Conservation (phyloP, 208 protist genomes). For the Angomonas deanei region DNA sequence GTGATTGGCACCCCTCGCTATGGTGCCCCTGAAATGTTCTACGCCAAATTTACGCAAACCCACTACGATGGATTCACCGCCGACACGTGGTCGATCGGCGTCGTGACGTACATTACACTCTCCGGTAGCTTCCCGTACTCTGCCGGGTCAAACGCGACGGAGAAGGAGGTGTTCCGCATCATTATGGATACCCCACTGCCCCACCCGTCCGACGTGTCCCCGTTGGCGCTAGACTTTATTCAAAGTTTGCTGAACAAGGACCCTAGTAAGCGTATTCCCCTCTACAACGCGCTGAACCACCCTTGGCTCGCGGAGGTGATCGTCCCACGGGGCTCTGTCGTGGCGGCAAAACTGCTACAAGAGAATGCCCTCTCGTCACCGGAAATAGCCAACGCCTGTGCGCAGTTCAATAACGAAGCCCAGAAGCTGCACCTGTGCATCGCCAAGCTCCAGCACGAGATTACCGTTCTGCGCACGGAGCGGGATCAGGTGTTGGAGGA, state of each 20-base stretch:
- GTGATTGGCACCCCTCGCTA: conserved; percentile 90
- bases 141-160: conserved; percentile 72
- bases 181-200: conserved; percentile 86
- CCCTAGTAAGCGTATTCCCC: conserved; percentile 79
- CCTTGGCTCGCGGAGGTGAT: conserved; percentile 87
- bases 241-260: conserved; percentile 86
- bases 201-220: conserved; percentile 61
- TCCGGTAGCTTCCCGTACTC: conserved; percentile 96
- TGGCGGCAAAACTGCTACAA: conserved; percentile 50
- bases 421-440: conserved; percentile 67
- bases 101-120: conserved; percentile 96
- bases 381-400: conserved; percentile 60
- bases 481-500: conserved; percentile 30
- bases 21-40: conserved; percentile 89
- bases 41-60: conserved; percentile 88
- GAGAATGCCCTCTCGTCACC: conserved; percentile 13
- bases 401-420: conserved; percentile 72
- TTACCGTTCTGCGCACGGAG: conserved; percentile 53
- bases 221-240: conserved; percentile 66
- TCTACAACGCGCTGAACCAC: conserved; percentile 81
- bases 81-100: conserved; percentile 95
- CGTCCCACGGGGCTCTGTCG: conserved; percentile 61
- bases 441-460: conserved; percentile 60
- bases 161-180: conserved; percentile 89
- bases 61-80: conserved; percentile 92